Conservation (phyloP, 2,329 filamentous ascomycete genomes). For the Daldinia sp. region DNA sequence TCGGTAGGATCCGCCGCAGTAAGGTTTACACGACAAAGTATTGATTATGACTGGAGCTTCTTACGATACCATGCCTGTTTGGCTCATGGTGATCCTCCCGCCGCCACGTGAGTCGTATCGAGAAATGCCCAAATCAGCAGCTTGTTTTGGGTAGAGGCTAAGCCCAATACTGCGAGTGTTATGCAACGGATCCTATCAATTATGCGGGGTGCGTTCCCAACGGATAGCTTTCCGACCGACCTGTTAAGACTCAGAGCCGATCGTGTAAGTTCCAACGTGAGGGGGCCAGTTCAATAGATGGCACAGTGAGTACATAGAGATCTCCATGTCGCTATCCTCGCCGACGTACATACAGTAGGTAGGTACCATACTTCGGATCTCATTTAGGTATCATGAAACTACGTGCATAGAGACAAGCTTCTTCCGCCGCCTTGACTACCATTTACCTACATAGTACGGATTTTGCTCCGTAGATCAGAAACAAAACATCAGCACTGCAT, state of each 20-base stretch:
- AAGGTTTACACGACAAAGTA: slow-evolving; percentile 14
- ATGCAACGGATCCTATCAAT: slow-evolving; percentile 33
- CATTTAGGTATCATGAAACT: not conserved
- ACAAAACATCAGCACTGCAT: slow-evolving; percentile 10
- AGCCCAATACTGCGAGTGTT: slow-evolving; percentile 34
- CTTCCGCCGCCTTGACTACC: slow-evolving; percentile 22
- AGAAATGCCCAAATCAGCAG: slow-evolving; percentile 27
- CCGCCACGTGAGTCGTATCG: slow-evolving; percentile 43
- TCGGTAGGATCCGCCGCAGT: slow-evolving; percentile 34
- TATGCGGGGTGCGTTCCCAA: slow-evolving; percentile 42
- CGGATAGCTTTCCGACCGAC: slow-evolving; percentile 41
- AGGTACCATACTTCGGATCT: slow-evolving; percentile 24
- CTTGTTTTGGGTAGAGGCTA: slow-evolving; percentile 31
- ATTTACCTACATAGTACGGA: not conserved
- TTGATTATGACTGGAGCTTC: slow-evolving; percentile 25
- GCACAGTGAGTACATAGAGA: slow-evolving; percentile 17
- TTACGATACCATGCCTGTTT: slow-evolving; percentile 28
- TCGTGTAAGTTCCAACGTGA: slow-evolving; percentile 22
- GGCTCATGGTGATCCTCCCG: slow-evolving; percentile 42
- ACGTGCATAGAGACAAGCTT: slow-evolving; percentile 17
- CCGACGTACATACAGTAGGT: slow-evolving; percentile 1
- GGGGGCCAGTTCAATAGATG: slow-evolving; percentile 21
- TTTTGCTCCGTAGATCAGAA: slow-evolving; percentile 1
- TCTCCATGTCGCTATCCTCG: slow-evolving; percentile 20
- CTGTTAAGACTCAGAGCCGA: slow-evolving; percentile 28